Base-by-base conservation (phyloP, 495 filamentous ascomycete genomes). In the Ramalina intermedia region DNA sequence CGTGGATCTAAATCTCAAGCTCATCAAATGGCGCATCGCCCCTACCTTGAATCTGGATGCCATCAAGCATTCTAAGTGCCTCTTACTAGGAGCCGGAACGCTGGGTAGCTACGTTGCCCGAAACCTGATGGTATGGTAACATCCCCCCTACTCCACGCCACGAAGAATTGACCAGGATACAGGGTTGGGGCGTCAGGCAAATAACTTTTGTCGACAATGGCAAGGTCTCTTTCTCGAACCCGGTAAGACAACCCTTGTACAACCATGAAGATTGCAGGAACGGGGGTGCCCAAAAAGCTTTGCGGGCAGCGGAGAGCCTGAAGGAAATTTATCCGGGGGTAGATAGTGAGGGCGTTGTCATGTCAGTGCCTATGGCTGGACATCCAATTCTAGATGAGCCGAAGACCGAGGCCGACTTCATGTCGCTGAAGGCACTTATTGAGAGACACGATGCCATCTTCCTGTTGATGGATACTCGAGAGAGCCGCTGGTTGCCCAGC, bases 1-100 rank as follows among this genome's bases (percentile, higher is more conserved):
- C n/a, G 91, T 96, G 9, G 91, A 98, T 58, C 77, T 98, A 43
- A 98, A 98, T 58, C 72, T 96, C 51, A 96, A 96, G 66, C 74
- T 98, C 46, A 98, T 98, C 78, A 96, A 95, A 68, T 98, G 91
- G 91, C 80, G 91, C 23, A 85, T 98, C 48, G 85, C 88, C 17
- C 91, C 91, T 6, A 78, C 78, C 40, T 69, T 98, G 20, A 75
- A 96, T 60, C 79, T 98, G 12, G 87, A 94, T 11, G 79, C 74
- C 44, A 85, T 96, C 58, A 96, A 94, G 61, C 73, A 81, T 40
- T 90, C 91, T 6, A 94, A 80, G 55, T 98, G 91, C 58, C 76
- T 98, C 38, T 67, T 98, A 27, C 80, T 98, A n/a, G 91, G 91
- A 20, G 88, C 91, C 12, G 91, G 91, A 20, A 98, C 91, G 2